Evolutionary conservation across 352 stramenopile species (phyloP).

Genomic region (Pythium vanterpoolii): DNA sequence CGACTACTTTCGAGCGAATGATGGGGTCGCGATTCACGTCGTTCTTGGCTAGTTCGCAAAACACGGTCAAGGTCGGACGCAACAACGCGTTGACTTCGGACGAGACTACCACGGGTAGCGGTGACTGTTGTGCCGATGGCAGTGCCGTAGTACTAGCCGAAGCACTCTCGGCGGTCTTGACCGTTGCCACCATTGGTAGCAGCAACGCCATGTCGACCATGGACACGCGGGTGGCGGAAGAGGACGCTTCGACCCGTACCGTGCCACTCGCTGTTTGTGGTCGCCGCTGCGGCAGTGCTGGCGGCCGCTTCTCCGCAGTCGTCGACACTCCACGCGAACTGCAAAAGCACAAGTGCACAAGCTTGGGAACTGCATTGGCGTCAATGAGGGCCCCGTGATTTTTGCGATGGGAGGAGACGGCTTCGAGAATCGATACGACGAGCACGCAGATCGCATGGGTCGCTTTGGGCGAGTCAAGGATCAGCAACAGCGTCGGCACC

Average conservation of each 20-base stretch:
- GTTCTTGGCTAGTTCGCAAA: slow-evolving; percentile 64
- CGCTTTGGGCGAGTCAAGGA: slow-evolving; percentile 39
- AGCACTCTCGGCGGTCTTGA: not conserved
- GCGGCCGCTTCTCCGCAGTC: not conserved
- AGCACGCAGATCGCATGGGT: slow-evolving; percentile 41
- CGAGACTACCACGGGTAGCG: slow-evolving; percentile 11
- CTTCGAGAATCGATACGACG: slow-evolving; percentile 58
- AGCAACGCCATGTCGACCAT: not conserved
- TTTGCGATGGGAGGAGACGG: slow-evolving; percentile 38
- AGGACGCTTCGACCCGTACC: not conserved
- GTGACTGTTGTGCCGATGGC: not conserved
- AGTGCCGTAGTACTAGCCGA: not conserved
- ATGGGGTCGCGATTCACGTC: slow-evolving; percentile 49
- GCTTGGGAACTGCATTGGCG: slow-evolving; percentile 39
- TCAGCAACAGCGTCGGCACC: slow-evolving; percentile 46
- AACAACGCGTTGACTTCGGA: slow-evolving; percentile 28
- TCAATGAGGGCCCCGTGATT: slow-evolving; percentile 52
- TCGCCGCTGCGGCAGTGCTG: not conserved
- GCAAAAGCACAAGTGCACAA: slow-evolving; percentile 56
- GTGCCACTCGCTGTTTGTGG: slow-evolving; percentile 8
- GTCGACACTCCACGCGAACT: slow-evolving; percentile 3
- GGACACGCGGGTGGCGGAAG: not conserved
- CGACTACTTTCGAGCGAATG: slow-evolving; percentile 58
- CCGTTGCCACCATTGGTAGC: not conserved
- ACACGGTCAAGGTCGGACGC: slow-evolving; percentile 47